phyloP scores from a whole-genome alignment of 2,329 filamentous ascomycete species.

The Fusarium newnesense region DNA sequence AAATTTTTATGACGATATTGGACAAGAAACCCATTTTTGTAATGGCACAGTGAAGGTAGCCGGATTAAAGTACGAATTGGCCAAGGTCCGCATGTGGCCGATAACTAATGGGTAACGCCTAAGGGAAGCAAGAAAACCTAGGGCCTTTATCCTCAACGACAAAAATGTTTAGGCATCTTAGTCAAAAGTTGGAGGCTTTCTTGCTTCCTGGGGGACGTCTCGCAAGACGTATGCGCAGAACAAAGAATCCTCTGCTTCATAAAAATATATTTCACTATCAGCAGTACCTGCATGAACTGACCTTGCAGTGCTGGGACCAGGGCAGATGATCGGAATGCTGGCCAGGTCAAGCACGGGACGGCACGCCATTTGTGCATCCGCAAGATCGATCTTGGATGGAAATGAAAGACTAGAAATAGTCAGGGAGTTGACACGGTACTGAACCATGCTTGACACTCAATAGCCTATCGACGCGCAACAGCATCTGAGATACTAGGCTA shows the following conservation, averaged over 20 bases:
- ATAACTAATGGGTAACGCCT: not conserved
- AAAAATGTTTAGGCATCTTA: not conserved
- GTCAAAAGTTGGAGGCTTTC: no score
- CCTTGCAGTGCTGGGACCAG: conserved; percentile 33
- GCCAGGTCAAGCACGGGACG: conserved; percentile 31
- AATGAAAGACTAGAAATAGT: not conserved
- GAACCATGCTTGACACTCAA: not conserved
- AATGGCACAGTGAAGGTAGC: not conserved
- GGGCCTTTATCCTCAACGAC: not conserved
- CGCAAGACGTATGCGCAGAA: not conserved
- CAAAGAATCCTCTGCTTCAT: not conserved
- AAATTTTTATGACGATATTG: conserved; percentile 1
- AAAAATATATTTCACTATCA: not conserved
- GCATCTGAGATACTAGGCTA: not conserved
- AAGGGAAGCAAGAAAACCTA: not conserved
- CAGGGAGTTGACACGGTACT: not conserved
- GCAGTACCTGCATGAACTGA: conserved; percentile 40
- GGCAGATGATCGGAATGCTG: conserved; percentile 32
- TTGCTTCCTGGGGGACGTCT: not conserved
- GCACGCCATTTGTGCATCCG: conserved; percentile 39
- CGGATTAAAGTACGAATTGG: not conserved
- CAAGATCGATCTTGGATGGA: conserved; percentile 14
- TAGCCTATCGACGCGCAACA: conserved; percentile 1
- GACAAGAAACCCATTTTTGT: not conserved
- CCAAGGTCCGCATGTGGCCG: not conserved